Percentiles rank a stretch among this genome's conserved stretches.
Evolutionary conservation across 2,329 filamentous ascomycete genomes (phyloP).

Genomic region (Aureobasidium sp.): DNA sequence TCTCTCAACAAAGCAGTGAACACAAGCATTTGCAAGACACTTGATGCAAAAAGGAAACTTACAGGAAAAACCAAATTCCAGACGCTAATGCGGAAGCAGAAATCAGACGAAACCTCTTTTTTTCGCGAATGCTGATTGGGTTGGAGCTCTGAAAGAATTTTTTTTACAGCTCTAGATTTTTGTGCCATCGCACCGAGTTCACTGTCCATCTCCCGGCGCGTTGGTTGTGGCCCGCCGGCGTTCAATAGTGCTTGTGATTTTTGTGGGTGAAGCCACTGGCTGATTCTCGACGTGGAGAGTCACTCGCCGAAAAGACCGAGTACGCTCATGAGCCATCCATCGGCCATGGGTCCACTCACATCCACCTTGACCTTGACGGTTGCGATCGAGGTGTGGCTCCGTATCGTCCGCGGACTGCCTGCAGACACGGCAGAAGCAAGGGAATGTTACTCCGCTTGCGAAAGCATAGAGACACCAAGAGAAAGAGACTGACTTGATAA

Average conservation of each 20-base stretch:
- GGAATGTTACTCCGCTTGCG: not conserved
- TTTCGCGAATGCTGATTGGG: constrained; percentile 3
- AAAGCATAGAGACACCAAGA: not conserved
- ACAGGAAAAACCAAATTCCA: not conserved
- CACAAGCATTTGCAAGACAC: constrained; percentile 13
- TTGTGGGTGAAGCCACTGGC: not conserved
- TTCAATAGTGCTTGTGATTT: constrained; percentile 2
- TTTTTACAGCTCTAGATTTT: not conserved
- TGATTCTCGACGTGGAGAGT: not conserved
- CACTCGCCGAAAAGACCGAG: not conserved
- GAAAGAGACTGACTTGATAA: not conserved
- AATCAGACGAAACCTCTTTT: constrained; percentile 4
- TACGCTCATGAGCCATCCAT: not conserved
- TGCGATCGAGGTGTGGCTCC: not conserved
- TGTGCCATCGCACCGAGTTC: constrained; percentile 1
- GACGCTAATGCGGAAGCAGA: not conserved
- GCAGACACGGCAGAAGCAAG: constrained; percentile 3
- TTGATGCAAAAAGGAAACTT: not conserved
- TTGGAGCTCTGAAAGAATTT: not conserved
- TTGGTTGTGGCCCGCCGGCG: not conserved
- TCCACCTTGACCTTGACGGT: not conserved
- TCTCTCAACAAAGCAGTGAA: not conserved
- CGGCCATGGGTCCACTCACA: constrained; percentile 3
- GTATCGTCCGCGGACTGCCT: not conserved
- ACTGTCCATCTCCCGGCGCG: constrained; percentile 3